These are phyloP conservation scores for Fusarium napiforme DNA, from an alignment of 2,329 filamentous ascomycete genomes.

Conservation along the genomic window DNA sequence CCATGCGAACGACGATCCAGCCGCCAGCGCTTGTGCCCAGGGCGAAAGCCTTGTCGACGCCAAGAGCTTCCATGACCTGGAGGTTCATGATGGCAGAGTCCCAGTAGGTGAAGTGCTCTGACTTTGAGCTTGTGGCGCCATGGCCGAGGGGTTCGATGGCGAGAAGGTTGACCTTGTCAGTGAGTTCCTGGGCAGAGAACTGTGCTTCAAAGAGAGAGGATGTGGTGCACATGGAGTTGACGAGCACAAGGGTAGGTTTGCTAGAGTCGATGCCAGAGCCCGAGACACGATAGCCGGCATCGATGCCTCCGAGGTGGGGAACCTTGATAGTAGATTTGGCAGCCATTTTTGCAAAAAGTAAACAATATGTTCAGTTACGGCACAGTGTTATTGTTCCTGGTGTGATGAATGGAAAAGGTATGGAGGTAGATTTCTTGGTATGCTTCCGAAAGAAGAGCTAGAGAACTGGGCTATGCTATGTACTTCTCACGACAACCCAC, in stretches of 20 bases:
- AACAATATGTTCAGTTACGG: background rate
- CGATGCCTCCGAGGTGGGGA: slow-evolving; percentile 60
- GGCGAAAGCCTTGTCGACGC: slow-evolving; percentile 59
- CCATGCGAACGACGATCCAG: slow-evolving; percentile 63
- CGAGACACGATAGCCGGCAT: slow-evolving; percentile 57
- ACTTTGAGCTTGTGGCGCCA: slow-evolving; percentile 55
- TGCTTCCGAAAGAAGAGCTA: background rate
- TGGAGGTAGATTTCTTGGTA: background rate
- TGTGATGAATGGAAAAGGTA: background rate
- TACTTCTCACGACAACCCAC: background rate
- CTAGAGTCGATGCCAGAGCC: slow-evolving; percentile 57
- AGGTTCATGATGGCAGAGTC: slow-evolving; percentile 64
- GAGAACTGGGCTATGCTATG: slow-evolving; percentile 6
- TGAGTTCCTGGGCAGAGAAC: slow-evolving; percentile 54
- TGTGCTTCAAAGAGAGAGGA: slow-evolving; percentile 58
- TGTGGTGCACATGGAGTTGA: slow-evolving; percentile 64
- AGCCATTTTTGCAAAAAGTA: slow-evolving; percentile 44
- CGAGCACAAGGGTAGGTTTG: slow-evolving; percentile 63
- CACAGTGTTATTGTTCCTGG: background rate
- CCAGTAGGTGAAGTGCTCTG: slow-evolving; percentile 66
- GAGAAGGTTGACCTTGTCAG: slow-evolving; percentile 58
- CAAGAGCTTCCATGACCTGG: slow-evolving; percentile 64
- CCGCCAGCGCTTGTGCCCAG: slow-evolving; percentile 65
- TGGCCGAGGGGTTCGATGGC: slow-evolving; percentile 66
- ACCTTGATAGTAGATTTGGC: slow-evolving; percentile 57